Evolutionary conservation across 768 basidiomycete species (phyloP).

Genomic region (Tubosaeta sp.): DNA sequence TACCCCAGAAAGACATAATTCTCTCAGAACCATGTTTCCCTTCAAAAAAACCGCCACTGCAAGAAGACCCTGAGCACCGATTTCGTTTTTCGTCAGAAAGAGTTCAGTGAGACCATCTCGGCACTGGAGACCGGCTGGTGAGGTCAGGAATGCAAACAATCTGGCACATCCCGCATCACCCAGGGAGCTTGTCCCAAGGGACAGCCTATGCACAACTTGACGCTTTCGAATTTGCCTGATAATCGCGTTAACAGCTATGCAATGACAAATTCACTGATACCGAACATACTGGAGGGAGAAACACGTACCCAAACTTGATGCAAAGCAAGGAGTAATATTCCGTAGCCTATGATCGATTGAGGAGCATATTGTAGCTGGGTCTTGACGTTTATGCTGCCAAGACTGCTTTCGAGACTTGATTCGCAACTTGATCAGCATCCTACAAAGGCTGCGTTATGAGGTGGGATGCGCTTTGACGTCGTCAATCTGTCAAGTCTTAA

Average conservation of each 20-base stretch:
- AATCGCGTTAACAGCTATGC: slow-evolving; percentile 47
- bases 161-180: slow-evolving; percentile 53
- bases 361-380: slow-evolving; percentile 31
- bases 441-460: neutral
- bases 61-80: slow-evolving; percentile 51
- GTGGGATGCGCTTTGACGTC: neutral
- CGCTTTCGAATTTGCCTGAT: slow-evolving; percentile 44
- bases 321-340: slow-evolving; percentile 27
- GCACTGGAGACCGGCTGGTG: slow-evolving; percentile 42
- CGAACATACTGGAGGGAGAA: neutral
- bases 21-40: slow-evolving; percentile 42
- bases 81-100: slow-evolving; percentile 51
- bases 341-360: slow-evolving; percentile 16
- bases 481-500: neutral
- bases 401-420: slow-evolving; percentile 13
- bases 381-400: slow-evolving; percentile 23
- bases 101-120: slow-evolving; percentile 45
- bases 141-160: slow-evolving; percentile 52
- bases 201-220: slow-evolving; percentile 47
- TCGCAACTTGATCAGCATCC: slow-evolving; percentile 25
- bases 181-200: slow-evolving; percentile 53
- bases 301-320: slow-evolving; percentile 25
- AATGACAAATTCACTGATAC: neutral
- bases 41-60: slow-evolving; percentile 51
- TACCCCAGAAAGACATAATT: slow-evolving; percentile 57